These are phyloP conservation scores for Lycium barbarum DNA, from an alignment of 257 asterid genomes.

Conservation along the genomic window DNA sequence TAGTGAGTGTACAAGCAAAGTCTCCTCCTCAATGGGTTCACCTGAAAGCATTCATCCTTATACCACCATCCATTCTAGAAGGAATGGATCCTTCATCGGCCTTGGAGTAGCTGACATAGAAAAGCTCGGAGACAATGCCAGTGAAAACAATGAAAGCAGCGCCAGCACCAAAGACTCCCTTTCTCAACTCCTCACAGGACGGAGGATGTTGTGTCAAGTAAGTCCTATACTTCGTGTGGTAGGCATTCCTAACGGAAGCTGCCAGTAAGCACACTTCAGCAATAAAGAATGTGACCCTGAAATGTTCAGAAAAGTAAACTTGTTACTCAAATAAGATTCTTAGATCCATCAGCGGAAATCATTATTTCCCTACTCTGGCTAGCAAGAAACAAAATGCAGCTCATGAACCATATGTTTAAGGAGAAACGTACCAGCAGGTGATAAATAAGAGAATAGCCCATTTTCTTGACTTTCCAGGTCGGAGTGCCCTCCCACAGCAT, in stretches of 20 bases:
- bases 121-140: conserved; percentile 69
- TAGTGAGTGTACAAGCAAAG: neutral
- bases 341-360: neutral
- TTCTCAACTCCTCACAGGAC: conserved; percentile 79
- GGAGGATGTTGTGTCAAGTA: conserved; percentile 52
- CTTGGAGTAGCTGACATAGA: conserved; percentile 66
- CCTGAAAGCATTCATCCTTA: conserved; percentile 65
- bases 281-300: conserved; percentile 70
- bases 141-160: conserved; percentile 84
- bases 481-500: conserved; percentile 83
- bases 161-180: conserved; percentile 86
- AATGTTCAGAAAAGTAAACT: neutral
- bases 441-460: conserved; percentile 76
- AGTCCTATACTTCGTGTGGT: conserved; percentile 74
- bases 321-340: neutral
- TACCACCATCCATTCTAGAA: conserved; percentile 60
- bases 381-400: conserved; percentile 21
- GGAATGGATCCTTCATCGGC: conserved; percentile 51
- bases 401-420: neutral
- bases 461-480: conserved; percentile 70
- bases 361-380: neutral
- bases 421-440: conserved; percentile 67
- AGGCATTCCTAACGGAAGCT: conserved; percentile 78
- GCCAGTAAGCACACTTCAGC: conserved; percentile 83
- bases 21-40: neutral